Evolutionary conservation across 306 rosid genomes (phyloP), one percentile per base, ranked within the genome.

Genomic region (Mimosa bimucronata): DNA sequence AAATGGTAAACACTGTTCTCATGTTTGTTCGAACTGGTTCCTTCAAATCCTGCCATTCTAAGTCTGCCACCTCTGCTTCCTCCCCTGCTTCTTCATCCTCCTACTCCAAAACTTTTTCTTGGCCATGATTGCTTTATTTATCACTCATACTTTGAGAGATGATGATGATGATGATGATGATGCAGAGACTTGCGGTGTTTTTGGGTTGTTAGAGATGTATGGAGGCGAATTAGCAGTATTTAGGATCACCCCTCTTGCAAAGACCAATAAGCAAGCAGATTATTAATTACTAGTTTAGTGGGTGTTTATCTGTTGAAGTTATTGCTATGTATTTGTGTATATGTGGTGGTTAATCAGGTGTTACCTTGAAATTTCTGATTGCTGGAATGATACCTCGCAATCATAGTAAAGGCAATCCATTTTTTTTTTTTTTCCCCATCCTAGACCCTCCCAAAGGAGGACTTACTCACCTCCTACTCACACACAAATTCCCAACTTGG

Each of bases 41-140:
- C 65, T 71, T 86, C 25, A 71, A 76, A 55, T 86, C 90, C 10
- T 81, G 88, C 77, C 26, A 46, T 83, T 88, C 92, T 8, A 78
- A 66, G 61, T 41, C 82, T n/a, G 50, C 86, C 4, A 62, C 81
- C 67, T 55, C 81, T 18, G 80, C 75, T 1, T n/a, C 78, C 44
- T 80, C 86, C 15, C 91, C 91, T 1, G 9, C 11, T 0, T 79
- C 88, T 6, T 50, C 57, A 50, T 50, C 34, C 7, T 53, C 61
- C 62, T 76, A 1, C 40, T 71, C 77, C 75, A 83, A 68, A 16
- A 30, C 23, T 29, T 64, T 34, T 34, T 34, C 9, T 2, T 64
- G 38, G 69, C 12, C 23, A 40, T 30, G 37, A 61, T 14, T 61
- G 67, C n/a, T 61, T 61, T 45, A 13, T 45, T 1, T 0, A 25